Base-by-base conservation (phyloP, 495 filamentous ascomycete species). In the Mytilinidion resinicola region DNA sequence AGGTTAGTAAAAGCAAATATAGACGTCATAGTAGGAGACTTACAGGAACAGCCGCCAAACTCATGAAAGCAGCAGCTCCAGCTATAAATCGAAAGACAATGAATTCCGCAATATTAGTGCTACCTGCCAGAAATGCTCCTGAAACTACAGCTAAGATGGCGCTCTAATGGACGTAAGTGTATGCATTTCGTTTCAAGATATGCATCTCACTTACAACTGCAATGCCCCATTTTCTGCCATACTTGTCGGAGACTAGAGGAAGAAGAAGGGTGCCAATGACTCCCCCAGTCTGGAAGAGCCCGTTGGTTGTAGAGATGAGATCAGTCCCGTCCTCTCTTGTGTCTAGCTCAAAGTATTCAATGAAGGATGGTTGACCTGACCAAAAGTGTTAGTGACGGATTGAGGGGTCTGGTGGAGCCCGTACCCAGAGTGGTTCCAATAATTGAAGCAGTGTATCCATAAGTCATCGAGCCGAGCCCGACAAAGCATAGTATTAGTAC, bases 301-400 rank as follows among this genome's bases (percentile, higher is more conserved):
- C 64, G 49, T 69, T 69, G 14, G 55, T 71, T n/a, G 66, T 62
- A 2, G 69, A 65, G 14, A 64, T 57, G 6, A 70, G 53, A 11
- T 46, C 48, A 3, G 57, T 59, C 0, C 47, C 69, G 60, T 71
- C 39, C n/a, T 33, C 9, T 34, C 55, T 34, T 11, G 66, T 71
- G 35, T 59, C 64, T 17, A 71, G 57, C 14, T 61, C 44, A 37
- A 71, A 66, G 53, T 71, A 69, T 8, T 39, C 36, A 41, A 62
- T 53, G 60, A 71, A 71, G 3, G 67, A 65, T 30, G 41, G 68
- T 33, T 58, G 54, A 4, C 54, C 54, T 49, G 34, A 30, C 25
- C 9, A 17, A 25, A 5, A 49, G 33, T n/a, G 9, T 21, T 36
- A 9, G 15, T 14, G 9, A 15, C 11, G 10, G 3, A 11, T 25